These are phyloP conservation scores for Huntiella omanensis DNA, from an alignment of 2,329 filamentous ascomycete species.

Conservation along the genomic window DNA sequence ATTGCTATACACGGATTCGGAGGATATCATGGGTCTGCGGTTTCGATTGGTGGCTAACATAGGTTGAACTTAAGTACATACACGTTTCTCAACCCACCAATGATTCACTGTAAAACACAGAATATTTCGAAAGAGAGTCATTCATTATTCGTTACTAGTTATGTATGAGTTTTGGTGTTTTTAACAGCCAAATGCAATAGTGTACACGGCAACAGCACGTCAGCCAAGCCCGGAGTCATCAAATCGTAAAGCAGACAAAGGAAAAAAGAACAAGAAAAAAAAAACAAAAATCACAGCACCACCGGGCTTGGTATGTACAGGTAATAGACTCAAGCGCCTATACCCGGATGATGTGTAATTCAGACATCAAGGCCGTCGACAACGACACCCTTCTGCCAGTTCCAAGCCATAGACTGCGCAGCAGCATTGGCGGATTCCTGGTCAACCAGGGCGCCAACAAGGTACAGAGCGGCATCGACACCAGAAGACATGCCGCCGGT, in stretches of 20 bases:
- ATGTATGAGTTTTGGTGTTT: no score
- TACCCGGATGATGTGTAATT: conserved; percentile 2
- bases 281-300: background rate
- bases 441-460: conserved; percentile 66
- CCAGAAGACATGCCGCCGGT: conserved; percentile 61
- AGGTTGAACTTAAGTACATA: background rate
- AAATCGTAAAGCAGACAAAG: background rate
- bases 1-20: no score
- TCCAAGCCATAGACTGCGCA: conserved; percentile 58
- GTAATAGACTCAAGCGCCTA: no score
- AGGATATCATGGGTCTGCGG: background rate
- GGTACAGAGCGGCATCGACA: conserved; percentile 67
- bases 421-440: conserved; percentile 60
- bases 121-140: background rate
- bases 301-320: background rate
- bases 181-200: background rate
- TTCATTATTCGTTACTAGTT: no score
- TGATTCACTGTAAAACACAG: background rate
- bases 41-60: background rate
- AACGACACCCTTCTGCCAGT: conserved; percentile 70
- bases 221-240: background rate
- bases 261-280: background rate
- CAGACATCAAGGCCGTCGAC: conserved; percentile 74
- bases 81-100: background rate
- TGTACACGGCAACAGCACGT: background rate